Conservation (phyloP, 139 green algal genomes). For the Coelastrella sp. region DNA sequence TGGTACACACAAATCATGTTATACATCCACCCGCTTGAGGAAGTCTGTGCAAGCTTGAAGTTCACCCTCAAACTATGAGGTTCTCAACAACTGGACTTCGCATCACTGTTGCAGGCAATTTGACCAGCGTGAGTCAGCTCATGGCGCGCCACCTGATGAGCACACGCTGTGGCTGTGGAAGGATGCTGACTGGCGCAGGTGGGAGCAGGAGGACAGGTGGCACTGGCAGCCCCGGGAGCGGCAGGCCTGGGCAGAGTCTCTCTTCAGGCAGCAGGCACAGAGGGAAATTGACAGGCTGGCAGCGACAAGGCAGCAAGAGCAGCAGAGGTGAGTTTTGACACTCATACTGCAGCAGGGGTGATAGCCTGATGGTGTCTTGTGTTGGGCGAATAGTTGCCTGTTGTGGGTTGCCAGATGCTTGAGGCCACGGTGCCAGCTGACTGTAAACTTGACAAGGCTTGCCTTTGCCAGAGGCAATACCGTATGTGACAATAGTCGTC, state of each 20-base stretch:
- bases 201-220: slow-evolving; percentile 75
- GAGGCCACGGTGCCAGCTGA: no score
- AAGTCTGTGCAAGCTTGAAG: no score
- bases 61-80: no score
- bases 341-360: neutral
- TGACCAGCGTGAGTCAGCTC: slow-evolving; percentile 53
- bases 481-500: no score
- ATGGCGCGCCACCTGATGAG: slow-evolving; percentile 45
- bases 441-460: no score
- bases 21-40: no score
- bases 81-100: neutral
- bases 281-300: neutral
- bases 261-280: slow-evolving; percentile 41
- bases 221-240: slow-evolving; percentile 67
- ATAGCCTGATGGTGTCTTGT: no score
- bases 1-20: no score
- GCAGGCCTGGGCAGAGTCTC: slow-evolving; percentile 1
- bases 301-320: slow-evolving; percentile 6
- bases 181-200: slow-evolving; percentile 77
- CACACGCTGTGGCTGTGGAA: slow-evolving; percentile 69
- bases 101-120: slow-evolving; percentile 48
- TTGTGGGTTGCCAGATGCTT: no score
- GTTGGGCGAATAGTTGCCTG: no score
- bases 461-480: no score
- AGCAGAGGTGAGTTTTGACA: neutral